Conservation (phyloP, 768 basidiomycete species). For the Holtermanniella nyarrowii region DNA sequence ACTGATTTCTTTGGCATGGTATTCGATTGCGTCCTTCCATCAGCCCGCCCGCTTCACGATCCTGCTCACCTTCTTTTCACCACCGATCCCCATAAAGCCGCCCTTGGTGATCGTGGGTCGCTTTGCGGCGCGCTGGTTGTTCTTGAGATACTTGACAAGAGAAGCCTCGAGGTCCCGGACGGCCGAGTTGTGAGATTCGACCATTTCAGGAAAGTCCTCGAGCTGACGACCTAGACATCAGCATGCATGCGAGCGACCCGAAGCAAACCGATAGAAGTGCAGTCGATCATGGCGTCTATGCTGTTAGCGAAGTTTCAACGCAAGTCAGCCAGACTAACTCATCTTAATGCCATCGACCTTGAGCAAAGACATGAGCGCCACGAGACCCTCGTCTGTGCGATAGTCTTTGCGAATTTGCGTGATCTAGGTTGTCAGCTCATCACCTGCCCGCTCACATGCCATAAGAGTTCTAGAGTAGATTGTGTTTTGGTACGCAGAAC, state of each 20-base stretch:
- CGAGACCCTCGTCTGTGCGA: slow-evolving; percentile 75
- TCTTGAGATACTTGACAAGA: slow-evolving; percentile 81
- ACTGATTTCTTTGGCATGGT: slow-evolving; percentile 50
- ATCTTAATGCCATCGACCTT: slow-evolving; percentile 42
- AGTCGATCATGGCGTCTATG: slow-evolving; percentile 35
- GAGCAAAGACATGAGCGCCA: slow-evolving; percentile 40
- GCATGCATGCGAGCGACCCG: background rate
- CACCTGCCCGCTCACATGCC: slow-evolving; percentile 7
- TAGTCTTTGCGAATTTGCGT: slow-evolving; percentile 65
- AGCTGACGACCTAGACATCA: slow-evolving; percentile 59
- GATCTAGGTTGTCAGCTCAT: slow-evolving; percentile 37
- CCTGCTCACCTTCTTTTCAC: slow-evolving; percentile 49
- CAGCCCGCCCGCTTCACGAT: background rate
- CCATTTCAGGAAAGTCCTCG: slow-evolving; percentile 76
- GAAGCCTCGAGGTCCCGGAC: slow-evolving; percentile 85
- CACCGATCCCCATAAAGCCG: slow-evolving; percentile 71
- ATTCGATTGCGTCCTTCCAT: slow-evolving; percentile 72
- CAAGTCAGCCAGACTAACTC: slow-evolving; percentile 10
- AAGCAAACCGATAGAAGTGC: slow-evolving; percentile 31
- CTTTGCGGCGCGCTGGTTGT: slow-evolving; percentile 63
- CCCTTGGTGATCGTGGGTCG: slow-evolving; percentile 73
- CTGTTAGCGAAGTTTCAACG: background rate
- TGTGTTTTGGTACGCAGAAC: slow-evolving; percentile 57
- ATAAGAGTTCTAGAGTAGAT: slow-evolving; percentile 92
- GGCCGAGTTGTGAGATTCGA: slow-evolving; percentile 76